phyloP scores from a whole-genome alignment of 495 filamentous ascomycete genomes.

The Hapsidospora chrysogenum region DNA sequence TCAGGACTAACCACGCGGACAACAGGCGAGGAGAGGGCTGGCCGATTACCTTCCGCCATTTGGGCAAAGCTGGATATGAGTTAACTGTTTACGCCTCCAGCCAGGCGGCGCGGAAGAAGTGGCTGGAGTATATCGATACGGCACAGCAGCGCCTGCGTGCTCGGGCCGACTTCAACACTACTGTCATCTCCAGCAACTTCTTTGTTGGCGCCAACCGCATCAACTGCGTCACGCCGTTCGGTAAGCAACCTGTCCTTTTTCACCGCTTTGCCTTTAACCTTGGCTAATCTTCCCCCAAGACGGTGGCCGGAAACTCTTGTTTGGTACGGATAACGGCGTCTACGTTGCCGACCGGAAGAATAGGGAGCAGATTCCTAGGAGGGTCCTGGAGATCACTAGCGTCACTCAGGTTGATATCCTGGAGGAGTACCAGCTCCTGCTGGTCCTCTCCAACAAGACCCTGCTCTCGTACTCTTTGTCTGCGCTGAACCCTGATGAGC shows the following conservation, averaged over 20 bases:
- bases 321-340: slow-evolving; percentile 85
- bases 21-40: slow-evolving; percentile 55
- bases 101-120: slow-evolving; percentile 70
- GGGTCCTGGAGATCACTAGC: slow-evolving; percentile 68
- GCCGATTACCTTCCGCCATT: slow-evolving; percentile 94
- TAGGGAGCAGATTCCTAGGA: slow-evolving; percentile 66
- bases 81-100: slow-evolving; percentile 75
- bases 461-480: slow-evolving; percentile 74
- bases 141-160: slow-evolving; percentile 75
- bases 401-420: slow-evolving; percentile 94
- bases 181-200: slow-evolving; percentile 67
- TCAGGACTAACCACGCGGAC: slow-evolving; percentile 31
- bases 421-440: slow-evolving; percentile 79
- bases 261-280: background rate
- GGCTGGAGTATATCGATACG: slow-evolving; percentile 86
- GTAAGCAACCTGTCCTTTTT: slow-evolving; percentile 26
- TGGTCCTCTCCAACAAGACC: slow-evolving; percentile 88
- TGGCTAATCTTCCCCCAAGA: slow-evolving; percentile 36
- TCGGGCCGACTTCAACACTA: slow-evolving; percentile 83
- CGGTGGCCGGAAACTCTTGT: slow-evolving; percentile 85
- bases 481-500: slow-evolving; percentile 67
- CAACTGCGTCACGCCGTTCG: slow-evolving; percentile 82
- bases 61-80: slow-evolving; percentile 94
- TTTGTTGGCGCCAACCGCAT: slow-evolving; percentile 70
- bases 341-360: slow-evolving; percentile 80